A percentile compares a stretch with the other conserved stretches of the same genome.
Evolutionary conservation across 768 basidiomycete genomes (phyloP).

Genomic region (Leccinum uliginosum): DNA sequence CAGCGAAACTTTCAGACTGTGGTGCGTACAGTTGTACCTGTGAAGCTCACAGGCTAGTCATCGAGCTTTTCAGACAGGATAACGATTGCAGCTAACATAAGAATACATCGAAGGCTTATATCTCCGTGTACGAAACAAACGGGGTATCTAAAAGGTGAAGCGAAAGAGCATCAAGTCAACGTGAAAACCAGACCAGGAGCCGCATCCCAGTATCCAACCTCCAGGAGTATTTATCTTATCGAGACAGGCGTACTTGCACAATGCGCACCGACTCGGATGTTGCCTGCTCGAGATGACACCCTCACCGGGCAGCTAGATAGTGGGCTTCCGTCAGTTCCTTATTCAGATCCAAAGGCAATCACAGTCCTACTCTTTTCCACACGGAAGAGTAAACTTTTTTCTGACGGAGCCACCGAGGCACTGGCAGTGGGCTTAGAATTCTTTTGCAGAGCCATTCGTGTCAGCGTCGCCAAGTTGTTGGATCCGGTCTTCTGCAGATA

Average conservation of each 20-base stretch:
- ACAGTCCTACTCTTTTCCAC: not conserved
- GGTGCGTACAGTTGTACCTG: too few relatives aligned
- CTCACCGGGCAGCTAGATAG: not conserved
- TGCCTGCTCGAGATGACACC: not conserved
- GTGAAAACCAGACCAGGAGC: not conserved
- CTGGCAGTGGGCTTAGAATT: not conserved
- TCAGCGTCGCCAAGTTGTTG: not conserved
- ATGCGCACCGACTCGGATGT: not conserved
- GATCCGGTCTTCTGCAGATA: slow-evolving; percentile 9
- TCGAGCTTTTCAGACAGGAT: too few relatives aligned
- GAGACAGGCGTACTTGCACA: not conserved
- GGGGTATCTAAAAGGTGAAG: not conserved
- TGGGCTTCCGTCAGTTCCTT: not conserved
- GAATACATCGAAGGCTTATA: not conserved
- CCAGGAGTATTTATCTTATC: not conserved
- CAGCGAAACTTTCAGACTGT: too few relatives aligned
- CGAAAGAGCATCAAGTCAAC: not conserved
- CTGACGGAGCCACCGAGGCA: not conserved
- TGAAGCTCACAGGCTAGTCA: too few relatives aligned
- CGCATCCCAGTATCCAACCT: not conserved
- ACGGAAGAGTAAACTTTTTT: not conserved
- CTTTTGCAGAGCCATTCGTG: not conserved
- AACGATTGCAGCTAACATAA: too few relatives aligned
- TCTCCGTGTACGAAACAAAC: not conserved
- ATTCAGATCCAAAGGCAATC: not conserved